These are phyloP conservation scores for Asterochloris sp. DNA, from an alignment of 139 green algal genomes.

Conservation along the genomic window DNA sequence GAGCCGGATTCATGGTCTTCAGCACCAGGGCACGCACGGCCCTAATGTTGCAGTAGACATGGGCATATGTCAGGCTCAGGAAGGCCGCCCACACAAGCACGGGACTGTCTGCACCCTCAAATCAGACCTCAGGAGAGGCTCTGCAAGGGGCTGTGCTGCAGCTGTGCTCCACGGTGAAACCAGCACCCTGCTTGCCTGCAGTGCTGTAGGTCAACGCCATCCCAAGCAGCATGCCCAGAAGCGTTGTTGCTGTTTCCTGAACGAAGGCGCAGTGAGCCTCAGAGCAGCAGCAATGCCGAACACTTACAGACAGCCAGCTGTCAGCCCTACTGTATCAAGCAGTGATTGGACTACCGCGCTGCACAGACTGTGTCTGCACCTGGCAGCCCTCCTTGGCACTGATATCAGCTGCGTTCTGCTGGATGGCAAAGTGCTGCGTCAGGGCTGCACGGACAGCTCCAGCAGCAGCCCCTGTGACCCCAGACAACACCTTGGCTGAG, in stretches of 20 bases:
- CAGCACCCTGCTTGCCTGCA: not conserved
- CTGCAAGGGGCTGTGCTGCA: not conserved
- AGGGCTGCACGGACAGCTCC: constrained; percentile 77
- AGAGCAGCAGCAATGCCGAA: not conserved
- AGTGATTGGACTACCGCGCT: not conserved
- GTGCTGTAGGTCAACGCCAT: constrained; percentile 50
- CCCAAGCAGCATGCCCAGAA: constrained; percentile 79
- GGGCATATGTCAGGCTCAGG: constrained; percentile 41
- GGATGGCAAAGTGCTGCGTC: constrained; percentile 80
- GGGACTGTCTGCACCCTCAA: not conserved
- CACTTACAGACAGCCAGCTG: not conserved
- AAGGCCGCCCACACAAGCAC: constrained; percentile 23
- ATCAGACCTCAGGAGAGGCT: not conserved
- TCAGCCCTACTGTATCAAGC: not conserved
- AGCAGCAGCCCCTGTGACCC: constrained; percentile 55
- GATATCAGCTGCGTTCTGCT: constrained; percentile 77
- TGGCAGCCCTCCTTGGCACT: constrained; percentile 80
- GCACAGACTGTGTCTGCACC: constrained; percentile 17
- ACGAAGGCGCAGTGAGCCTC: not conserved
- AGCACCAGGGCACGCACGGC: constrained; percentile 76
- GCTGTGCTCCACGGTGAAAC: not conserved
- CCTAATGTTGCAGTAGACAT: constrained; percentile 77
- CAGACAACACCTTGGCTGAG: too few relatives aligned
- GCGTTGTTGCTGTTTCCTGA: constrained; percentile 68
- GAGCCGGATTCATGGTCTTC: constrained; percentile 61